phyloP scores from a whole-genome alignment of 2,329 filamentous ascomycete species.

The Neonectria punicea region DNA sequence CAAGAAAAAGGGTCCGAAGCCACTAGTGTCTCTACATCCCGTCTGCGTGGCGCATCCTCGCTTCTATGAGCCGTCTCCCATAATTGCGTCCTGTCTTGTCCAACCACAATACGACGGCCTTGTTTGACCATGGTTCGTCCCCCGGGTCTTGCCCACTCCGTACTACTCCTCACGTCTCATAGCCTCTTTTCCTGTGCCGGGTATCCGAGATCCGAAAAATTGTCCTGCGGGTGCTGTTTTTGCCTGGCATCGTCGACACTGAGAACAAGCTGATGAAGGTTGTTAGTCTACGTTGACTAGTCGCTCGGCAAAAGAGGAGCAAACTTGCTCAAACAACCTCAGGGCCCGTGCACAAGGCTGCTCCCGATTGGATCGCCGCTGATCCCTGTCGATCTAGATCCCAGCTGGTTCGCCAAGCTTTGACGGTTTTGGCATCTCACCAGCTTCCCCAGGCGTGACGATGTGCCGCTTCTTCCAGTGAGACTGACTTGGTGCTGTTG shows the following conservation, averaged over 20 bases:
- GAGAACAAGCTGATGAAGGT: background rate
- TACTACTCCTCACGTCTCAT: background rate
- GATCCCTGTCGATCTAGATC: constrained; percentile 26
- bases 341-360: constrained; percentile 32
- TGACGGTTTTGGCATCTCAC: constrained; percentile 3
- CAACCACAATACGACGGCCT: background rate
- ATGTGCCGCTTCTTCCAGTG: constrained; percentile 11
- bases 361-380: constrained; percentile 33
- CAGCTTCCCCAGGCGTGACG: constrained; percentile 9
- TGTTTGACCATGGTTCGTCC: background rate
- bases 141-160: background rate
- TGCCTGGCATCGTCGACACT: background rate
- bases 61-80: background rate
- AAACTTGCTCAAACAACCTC: constrained; percentile 55
- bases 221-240: background rate
- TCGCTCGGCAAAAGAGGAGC: constrained; percentile 21
- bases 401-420: constrained; percentile 25
- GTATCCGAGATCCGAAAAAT: constrained; percentile 5
- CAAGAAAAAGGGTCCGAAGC: background rate
- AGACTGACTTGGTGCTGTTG: background rate
- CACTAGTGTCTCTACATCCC: background rate
- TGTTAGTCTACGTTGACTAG: background rate
- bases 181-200: constrained; percentile 4
- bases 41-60: background rate
- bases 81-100: background rate